A percentile compares a stretch with the other conserved stretches of the same genome.
Conservation (phyloP, 2,329 filamentous ascomycete species). For the Cadophora luteo-olivacea region DNA sequence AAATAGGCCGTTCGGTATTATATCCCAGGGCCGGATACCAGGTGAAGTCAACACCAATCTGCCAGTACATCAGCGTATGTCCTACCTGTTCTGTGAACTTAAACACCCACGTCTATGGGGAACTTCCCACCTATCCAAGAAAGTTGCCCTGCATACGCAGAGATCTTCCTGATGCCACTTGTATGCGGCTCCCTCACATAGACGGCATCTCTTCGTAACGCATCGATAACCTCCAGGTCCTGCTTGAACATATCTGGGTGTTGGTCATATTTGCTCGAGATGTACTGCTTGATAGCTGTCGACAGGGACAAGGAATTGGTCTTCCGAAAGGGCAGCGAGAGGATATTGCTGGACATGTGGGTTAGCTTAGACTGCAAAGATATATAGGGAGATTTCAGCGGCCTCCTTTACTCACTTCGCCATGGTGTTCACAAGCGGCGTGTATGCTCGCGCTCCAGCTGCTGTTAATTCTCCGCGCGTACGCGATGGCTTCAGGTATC, state of each 20-base stretch:
- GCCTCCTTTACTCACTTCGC: conserved; percentile 4
- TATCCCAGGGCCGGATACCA: conserved; percentile 97
- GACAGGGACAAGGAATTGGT: conserved; percentile 81
- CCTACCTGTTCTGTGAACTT: not conserved
- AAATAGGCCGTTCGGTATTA: conserved; percentile 76
- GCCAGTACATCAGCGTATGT: conserved; percentile 30
- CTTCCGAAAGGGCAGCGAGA: conserved; percentile 75
- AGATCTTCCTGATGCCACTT: conserved; percentile 86
- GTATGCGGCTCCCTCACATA: conserved; percentile 87
- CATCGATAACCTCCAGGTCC: conserved; percentile 87
- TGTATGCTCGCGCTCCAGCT: not conserved
- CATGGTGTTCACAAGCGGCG: conserved; percentile 9
- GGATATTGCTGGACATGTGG: conserved; percentile 40
- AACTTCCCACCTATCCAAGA: conserved; percentile 96
- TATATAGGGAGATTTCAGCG: not conserved
- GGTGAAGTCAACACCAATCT: conserved; percentile 93
- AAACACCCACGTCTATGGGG: conserved; percentile 78
- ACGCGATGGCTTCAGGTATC: not conserved
- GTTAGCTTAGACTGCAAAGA: conserved; percentile 12
- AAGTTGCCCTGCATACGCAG: conserved; percentile 89
- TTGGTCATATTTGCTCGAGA: conserved; percentile 97
- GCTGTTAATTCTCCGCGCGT: not conserved
- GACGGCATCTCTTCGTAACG: conserved; percentile 82
- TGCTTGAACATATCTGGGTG: conserved; percentile 95
- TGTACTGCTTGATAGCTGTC: conserved; percentile 88